These are phyloP conservation scores for Thielaviopsis musarum DNA, from an alignment of 2,329 filamentous ascomycete genomes.

Conservation along the genomic window DNA sequence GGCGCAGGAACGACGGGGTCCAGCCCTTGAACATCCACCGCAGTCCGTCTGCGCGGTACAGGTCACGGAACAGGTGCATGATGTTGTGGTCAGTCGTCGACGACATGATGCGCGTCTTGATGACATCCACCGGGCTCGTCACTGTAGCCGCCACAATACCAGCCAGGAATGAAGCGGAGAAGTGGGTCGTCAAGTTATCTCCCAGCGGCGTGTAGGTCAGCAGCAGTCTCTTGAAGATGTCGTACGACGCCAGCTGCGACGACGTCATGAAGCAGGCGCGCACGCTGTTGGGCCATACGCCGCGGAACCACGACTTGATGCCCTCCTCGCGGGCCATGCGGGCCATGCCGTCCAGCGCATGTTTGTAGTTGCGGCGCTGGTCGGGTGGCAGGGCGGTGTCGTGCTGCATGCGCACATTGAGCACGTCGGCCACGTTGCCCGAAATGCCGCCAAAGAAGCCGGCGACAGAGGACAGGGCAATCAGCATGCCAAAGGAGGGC, in stretches of 20 bases:
- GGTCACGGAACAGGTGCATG: constrained; percentile 42
- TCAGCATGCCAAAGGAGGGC: constrained; percentile 58
- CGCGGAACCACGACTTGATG: constrained; percentile 57
- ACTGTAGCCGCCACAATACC: constrained; percentile 74
- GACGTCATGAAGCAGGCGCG: constrained; percentile 80
- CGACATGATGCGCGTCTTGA: constrained; percentile 81
- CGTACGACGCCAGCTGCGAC: constrained; percentile 69
- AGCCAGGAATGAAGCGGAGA: constrained; percentile 59
- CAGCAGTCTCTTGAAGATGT: constrained; percentile 59
- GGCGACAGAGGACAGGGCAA: constrained; percentile 66
- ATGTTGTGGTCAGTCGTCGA: constrained; percentile 36
- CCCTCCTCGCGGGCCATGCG: constrained; percentile 85
- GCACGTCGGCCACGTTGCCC: constrained; percentile 87
- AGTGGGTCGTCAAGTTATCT: constrained; percentile 61
- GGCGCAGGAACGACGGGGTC: constrained; percentile 56
- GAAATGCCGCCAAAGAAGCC: constrained; percentile 79
- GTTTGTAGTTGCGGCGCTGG: constrained; percentile 71
- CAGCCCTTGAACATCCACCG: constrained; percentile 82
- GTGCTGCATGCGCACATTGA: constrained; percentile 98
- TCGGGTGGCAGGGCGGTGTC: constrained; percentile 58
- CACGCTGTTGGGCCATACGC: constrained; percentile 66
- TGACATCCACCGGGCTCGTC: constrained; percentile 72
- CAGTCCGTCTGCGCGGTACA: constrained; percentile 54
- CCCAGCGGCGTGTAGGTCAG: constrained; percentile 48
- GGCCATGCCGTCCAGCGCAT: constrained; percentile 72